Base-by-base conservation (phyloP, 805 yeast genomes). In the Metschnikowia lunata region DNA sequence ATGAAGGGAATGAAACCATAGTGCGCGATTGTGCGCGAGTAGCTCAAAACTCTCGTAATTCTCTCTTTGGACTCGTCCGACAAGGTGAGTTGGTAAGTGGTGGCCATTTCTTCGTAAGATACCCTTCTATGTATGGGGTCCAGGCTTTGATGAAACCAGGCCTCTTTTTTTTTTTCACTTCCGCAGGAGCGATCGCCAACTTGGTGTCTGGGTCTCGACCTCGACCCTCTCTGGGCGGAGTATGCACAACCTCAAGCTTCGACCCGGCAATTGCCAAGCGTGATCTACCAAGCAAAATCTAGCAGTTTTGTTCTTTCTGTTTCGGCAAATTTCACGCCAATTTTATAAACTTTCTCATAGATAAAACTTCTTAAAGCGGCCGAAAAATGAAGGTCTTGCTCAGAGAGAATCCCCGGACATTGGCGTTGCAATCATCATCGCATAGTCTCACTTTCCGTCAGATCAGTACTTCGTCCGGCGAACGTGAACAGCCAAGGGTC, bases 1-100 rank as follows among this genome's bases (percentile, higher is more conserved):
- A 93, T 83, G 63, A 93, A 85, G 45, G 99, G 99, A 59, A 93
- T 83, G 88, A 96, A 93, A 37, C 98, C 97, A 69, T 89, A 93
- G 70, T 95, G 99, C 47, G 91, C 86, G 59, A 85, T 77, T 42
- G 88, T 85, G 63, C 88, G 87, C 52, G 96, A 82, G 57, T 88
- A 75, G 57, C 86, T 95, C 55, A 89, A 71, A 51, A 90, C 71
- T 66, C 83, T 88, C 64, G 83, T 71, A 66, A 93, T 79, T 72
- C 98, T 88, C 74, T 93, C 99, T 79, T 85, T 68, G 42, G 70
- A 63, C 57, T 71, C 75, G 58, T 69, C 75, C 30, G 75, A 71
- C 58, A 70, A 66, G 13, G 69, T 61, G 54, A 67, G 54, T 52
- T 67, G 70, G 42, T 52, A 54, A 26, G 34, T 37, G 39, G 42